Evolutionary conservation across 2,329 filamentous ascomycete species (phyloP).

Genomic region (Alternaria conjuncta): DNA sequence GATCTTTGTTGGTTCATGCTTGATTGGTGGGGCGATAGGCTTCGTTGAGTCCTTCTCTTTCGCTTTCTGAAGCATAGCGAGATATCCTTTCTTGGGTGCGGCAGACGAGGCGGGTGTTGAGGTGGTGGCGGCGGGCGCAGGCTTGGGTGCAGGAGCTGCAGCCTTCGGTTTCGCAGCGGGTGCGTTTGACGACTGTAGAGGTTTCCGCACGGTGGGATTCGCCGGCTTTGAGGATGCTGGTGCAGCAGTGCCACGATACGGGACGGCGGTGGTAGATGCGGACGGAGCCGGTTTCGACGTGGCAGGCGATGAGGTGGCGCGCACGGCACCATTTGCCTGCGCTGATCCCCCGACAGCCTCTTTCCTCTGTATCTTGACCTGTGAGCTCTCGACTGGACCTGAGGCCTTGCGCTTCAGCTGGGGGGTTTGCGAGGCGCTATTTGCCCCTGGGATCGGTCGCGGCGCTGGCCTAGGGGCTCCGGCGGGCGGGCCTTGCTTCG

Average conservation of each 20-base stretch:
- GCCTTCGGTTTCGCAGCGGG: slow-evolving; percentile 25
- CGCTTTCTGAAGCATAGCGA: slow-evolving; percentile 75
- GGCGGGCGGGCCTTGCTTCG: slow-evolving; percentile 31
- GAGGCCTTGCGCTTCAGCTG: slow-evolving; percentile 52
- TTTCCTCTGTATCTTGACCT: slow-evolving; percentile 44
- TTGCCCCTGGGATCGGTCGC: slow-evolving; percentile 34
- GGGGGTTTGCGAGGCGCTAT: slow-evolving; percentile 42
- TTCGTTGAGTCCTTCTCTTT: slow-evolving; percentile 62
- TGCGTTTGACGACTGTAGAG: slow-evolving; percentile 21
- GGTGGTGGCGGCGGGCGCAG: slow-evolving; percentile 25
- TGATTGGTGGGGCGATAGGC: slow-evolving; percentile 68
- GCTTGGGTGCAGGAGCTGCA: slow-evolving; percentile 27
- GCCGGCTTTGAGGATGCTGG: slow-evolving; percentile 32
- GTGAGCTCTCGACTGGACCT: slow-evolving; percentile 36
- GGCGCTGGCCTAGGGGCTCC: slow-evolving; percentile 42
- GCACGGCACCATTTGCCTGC: slow-evolving; percentile 33
- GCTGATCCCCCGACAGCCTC: slow-evolving; percentile 33
- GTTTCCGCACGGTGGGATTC: slow-evolving; percentile 33
- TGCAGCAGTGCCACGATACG: slow-evolving; percentile 49
- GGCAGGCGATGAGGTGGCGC: slow-evolving; percentile 31
- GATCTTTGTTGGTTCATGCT: slow-evolving; percentile 75
- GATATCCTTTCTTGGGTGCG: slow-evolving; percentile 73
- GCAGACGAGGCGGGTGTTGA: slow-evolving; percentile 37
- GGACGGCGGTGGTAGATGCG: slow-evolving; percentile 31
- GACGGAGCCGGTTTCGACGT: slow-evolving; percentile 31